Evolutionary conservation across 495 filamentous ascomycete genomes (phyloP).

Genomic region (Xylaria nigripes): DNA sequence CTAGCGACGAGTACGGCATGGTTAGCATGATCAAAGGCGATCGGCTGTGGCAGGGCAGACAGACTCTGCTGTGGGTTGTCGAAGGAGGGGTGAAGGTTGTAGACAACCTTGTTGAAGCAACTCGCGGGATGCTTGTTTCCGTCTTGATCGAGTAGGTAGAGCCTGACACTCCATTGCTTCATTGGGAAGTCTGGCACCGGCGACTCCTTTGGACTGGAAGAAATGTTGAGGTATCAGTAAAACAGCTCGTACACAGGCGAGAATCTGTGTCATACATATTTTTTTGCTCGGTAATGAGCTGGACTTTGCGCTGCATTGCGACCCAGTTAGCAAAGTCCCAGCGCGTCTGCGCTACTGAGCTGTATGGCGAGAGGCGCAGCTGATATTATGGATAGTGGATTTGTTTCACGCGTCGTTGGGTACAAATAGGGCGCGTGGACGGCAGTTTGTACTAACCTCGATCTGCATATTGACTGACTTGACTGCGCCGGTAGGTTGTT

Average conservation of each 20-base stretch:
- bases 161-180: slow-evolving; percentile 62
- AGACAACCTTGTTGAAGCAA: slow-evolving; percentile 83
- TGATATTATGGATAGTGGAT: not conserved
- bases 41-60: slow-evolving; percentile 19
- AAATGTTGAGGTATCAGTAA: slow-evolving; percentile 17
- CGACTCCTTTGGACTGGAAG: slow-evolving; percentile 54
- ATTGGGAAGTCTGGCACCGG: slow-evolving; percentile 83
- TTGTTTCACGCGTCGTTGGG: not conserved
- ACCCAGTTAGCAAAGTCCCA: slow-evolving; percentile 1
- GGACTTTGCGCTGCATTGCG: slow-evolving; percentile 59
- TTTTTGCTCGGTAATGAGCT: slow-evolving; percentile 84
- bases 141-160: slow-evolving; percentile 53
- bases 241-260: slow-evolving; percentile 5
- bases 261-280: slow-evolving; percentile 58
- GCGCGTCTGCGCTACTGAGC: not conserved
- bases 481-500: not conserved
- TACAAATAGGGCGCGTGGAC: not conserved
- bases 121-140: slow-evolving; percentile 65
- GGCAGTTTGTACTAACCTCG: slow-evolving; percentile 4
- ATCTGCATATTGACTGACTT: slow-evolving; percentile 8
- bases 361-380: not conserved
- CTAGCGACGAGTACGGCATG: slow-evolving; percentile 33
- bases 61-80: slow-evolving; percentile 73
- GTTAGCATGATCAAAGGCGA: not conserved
- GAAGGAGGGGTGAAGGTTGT: slow-evolving; percentile 91